These are phyloP conservation scores for Pyrus hybrid DNA, from an alignment of 331 rosid species.

Conservation along the genomic window DNA sequence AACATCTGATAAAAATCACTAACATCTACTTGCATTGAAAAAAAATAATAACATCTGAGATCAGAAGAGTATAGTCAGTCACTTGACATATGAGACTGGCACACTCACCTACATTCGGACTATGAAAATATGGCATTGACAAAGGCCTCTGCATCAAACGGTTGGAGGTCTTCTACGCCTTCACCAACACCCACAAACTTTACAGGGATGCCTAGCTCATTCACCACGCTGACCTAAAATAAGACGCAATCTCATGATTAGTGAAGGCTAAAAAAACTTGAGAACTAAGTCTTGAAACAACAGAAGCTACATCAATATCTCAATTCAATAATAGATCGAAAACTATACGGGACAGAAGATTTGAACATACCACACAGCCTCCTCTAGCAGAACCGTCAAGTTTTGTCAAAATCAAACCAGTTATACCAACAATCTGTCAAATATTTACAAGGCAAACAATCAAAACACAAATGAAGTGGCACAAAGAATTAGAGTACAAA, in stretches of 20 bases:
- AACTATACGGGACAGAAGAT: neutral
- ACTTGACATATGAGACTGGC: neutral
- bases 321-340: neutral
- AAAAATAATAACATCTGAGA: neutral
- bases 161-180: conserved; percentile 89
- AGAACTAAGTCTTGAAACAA: neutral
- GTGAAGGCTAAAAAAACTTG: neutral
- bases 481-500: neutral
- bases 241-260: neutral
- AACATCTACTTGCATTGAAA: neutral
- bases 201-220: conserved; percentile 94
- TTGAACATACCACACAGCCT: conserved; percentile 81
- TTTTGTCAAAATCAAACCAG: conserved; percentile 90
- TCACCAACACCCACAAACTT: conserved; percentile 98
- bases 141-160: conserved; percentile 92
- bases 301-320: neutral
- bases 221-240: conserved; percentile 90
- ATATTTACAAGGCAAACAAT: conserved; percentile 15
- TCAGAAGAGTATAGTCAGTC: neutral
- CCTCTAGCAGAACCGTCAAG: conserved; percentile 99
- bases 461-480: neutral
- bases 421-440: conserved; percentile 78
- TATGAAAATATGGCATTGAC: conserved; percentile 83
- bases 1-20: neutral
- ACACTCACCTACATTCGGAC: neutral